Conservation (phyloP, 371 early-diverging fungal genomes). For the Dichotomocladium elegans region DNA sequence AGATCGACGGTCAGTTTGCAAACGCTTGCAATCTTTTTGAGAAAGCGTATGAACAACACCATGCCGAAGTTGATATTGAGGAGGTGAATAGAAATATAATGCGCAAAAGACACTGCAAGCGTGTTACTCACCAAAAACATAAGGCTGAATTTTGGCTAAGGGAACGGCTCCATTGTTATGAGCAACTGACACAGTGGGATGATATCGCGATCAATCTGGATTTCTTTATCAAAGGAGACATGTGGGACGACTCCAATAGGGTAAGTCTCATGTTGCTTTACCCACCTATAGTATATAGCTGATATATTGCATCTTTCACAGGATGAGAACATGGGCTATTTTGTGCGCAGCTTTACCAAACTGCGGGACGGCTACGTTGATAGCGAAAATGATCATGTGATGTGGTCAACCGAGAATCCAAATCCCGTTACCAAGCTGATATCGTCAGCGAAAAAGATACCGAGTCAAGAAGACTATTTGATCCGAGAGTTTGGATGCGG, state of each 20-base stretch:
- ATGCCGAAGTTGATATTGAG: slow-evolving; percentile 32
- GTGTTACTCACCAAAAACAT: background rate
- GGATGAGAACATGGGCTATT: slow-evolving; percentile 50
- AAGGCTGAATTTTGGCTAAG: slow-evolving; percentile 46
- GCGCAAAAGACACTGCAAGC: background rate
- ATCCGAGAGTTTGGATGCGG: slow-evolving; percentile 45
- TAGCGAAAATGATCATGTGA: slow-evolving; percentile 27
- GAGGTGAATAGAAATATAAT: slow-evolving; percentile 19
- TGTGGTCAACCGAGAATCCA: slow-evolving; percentile 44
- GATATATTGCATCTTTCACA: too few species aligned
- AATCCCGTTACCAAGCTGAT: slow-evolving; percentile 56
- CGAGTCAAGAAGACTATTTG: slow-evolving; percentile 29
- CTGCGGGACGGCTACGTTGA: slow-evolving; percentile 37
- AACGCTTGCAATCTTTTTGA: slow-evolving; percentile 47
- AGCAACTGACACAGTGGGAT: slow-evolving; percentile 65
- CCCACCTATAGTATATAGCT: too few species aligned
- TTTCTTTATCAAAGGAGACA: slow-evolving; percentile 35
- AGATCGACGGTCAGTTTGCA: slow-evolving; percentile 57
- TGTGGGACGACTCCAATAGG: slow-evolving; percentile 54
- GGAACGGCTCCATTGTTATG: slow-evolving; percentile 59
- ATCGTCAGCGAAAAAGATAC: slow-evolving; percentile 38
- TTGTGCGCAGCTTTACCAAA: slow-evolving; percentile 54
- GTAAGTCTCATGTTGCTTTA: too few species aligned
- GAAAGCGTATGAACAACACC: slow-evolving; percentile 29
- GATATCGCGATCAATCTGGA: slow-evolving; percentile 41